Evolutionary conservation across 192 early-diverging fungal genomes (phyloP), one percentile per base, ranked within the genome.

Genomic region (Backusella psychrophila): DNA sequence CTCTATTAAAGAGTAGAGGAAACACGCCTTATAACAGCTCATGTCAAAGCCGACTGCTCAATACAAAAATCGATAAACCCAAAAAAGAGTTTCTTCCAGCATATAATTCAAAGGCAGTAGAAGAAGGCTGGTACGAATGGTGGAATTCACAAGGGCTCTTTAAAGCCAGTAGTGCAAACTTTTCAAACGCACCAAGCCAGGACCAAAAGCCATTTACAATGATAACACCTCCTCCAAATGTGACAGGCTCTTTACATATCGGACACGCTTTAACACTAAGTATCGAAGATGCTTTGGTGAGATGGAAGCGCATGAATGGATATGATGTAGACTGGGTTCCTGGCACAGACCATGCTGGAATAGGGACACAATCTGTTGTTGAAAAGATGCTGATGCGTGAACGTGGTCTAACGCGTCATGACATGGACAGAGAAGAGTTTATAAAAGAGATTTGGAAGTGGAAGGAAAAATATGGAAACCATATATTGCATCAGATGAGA

Each of bases 331-430:
- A 93, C 17, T 99, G 93, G 90, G 90, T 97, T 21, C 97, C 97
- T 3, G 97, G 97, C n/a, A 94, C 92, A 52, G 97, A 99, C 77
- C 97, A 99, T 78, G 97, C 97, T 33, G 97, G 97, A 33, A 99
- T 99, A 74, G 95, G 96, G 36, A 97, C 95, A 15, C 97, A 99
- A 78, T 89, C 96, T 0, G 97, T 99, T 0, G 96, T 99, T 7
- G 97, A 99, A 78, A 95, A 94, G 85, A 90, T 93, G 71, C 83
- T 99, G 65, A 91, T 91, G 89, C 85, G 87, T 52, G 90, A 94
- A 74, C 80, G 83, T 23, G 83, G 84, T 15, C 72, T 82, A 39
- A 29, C 94, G 0, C 85, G 96, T 19, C 96, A 98, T 76, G 93
- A 95, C 77, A 80, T 99, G 34, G 96, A 96, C 0, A 89, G 97